A percentile compares a stretch with the other conserved stretches of the same genome.
Conservation (phyloP, 352 stramenopile genomes). For the Phytopythium boreale region DNA sequence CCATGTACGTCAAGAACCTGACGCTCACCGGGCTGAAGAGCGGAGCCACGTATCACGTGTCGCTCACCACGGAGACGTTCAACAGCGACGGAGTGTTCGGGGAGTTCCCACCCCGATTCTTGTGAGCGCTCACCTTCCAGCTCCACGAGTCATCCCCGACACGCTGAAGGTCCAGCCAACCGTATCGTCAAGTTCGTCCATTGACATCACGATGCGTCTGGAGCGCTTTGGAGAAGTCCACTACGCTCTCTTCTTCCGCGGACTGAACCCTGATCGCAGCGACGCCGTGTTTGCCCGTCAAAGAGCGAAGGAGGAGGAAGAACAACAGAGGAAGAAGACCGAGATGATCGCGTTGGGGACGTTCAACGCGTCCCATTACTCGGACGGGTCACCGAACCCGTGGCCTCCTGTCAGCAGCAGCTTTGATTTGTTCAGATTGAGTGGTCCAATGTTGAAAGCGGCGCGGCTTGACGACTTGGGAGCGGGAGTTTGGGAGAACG, state of each 20-base stretch:
- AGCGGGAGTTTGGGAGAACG: slow-evolving; percentile 68
- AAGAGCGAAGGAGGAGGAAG: slow-evolving; percentile 10
- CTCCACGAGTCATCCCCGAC: slow-evolving; percentile 35
- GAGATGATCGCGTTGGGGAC: slow-evolving; percentile 6
- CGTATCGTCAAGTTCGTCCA: slow-evolving; percentile 35
- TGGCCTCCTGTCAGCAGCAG: slow-evolving; percentile 51
- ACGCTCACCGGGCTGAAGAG: slow-evolving; percentile 38
- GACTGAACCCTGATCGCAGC: slow-evolving; percentile 37
- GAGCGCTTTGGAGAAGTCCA: slow-evolving; percentile 68
- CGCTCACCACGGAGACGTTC: slow-evolving; percentile 68
- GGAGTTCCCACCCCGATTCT: slow-evolving; percentile 69
- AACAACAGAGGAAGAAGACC: slow-evolving; percentile 6
- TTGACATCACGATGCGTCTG: slow-evolving; percentile 54
- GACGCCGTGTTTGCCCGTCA: slow-evolving; percentile 10
- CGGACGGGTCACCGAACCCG: slow-evolving; percentile 11
- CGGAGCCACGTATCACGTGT: slow-evolving; percentile 68
- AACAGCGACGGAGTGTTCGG: slow-evolving; percentile 65
- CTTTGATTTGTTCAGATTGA: slow-evolving; percentile 42
- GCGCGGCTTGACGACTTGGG: slow-evolving; percentile 53
- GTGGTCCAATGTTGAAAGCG: slow-evolving; percentile 44
- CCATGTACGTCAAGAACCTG: slow-evolving; percentile 58
- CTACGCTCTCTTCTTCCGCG: slow-evolving; percentile 72
- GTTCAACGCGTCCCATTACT: slow-evolving; percentile 15
- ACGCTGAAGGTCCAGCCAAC: slow-evolving; percentile 35
- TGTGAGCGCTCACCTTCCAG: slow-evolving; percentile 49